phyloP scores from a whole-genome alignment of 805 yeast species.

The Pichia nanzhaoensis region DNA sequence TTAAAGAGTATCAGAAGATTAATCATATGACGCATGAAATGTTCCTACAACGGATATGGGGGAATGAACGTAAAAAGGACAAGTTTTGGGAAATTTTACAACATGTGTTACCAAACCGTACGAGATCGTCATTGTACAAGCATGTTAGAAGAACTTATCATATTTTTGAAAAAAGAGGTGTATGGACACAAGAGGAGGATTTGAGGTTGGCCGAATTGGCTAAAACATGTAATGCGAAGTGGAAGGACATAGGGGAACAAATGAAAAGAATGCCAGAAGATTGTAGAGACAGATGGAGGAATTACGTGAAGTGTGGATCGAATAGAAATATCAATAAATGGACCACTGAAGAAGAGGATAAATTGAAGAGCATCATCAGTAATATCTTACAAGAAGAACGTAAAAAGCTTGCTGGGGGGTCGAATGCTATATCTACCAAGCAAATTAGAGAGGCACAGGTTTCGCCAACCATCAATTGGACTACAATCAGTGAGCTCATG shows the following conservation, averaged over 20 bases:
- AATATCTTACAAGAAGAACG: constrained; percentile 38
- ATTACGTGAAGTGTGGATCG: constrained; percentile 86
- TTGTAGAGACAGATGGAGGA: constrained; percentile 94
- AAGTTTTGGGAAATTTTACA: constrained; percentile 83
- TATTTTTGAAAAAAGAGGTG: constrained; percentile 79
- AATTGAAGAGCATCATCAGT: constrained; percentile 47
- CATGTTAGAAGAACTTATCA: constrained; percentile 90
- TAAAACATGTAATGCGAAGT: constrained; percentile 65
- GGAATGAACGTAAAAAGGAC: constrained; percentile 77
- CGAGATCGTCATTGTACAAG: constrained; percentile 85
- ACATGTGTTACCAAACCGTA: constrained; percentile 73
- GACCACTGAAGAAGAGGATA: constrained; percentile 73
- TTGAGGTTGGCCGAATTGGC: constrained; percentile 55
- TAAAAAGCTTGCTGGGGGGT: constrained; percentile 15
- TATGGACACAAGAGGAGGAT: constrained; percentile 85
- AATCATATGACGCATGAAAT: constrained; percentile 57
- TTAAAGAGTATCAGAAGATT: constrained; percentile 59
- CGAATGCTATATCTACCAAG: not conserved
- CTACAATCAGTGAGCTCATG: constrained; percentile 83
- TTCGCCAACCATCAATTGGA: constrained; percentile 72
- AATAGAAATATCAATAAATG: constrained; percentile 73
- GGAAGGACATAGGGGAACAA: constrained; percentile 77
- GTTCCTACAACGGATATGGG: constrained; percentile 82
- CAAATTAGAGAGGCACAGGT: constrained; percentile 14
- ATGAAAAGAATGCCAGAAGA: constrained; percentile 97